Evolutionary conservation across 306 rosid genomes (phyloP), one percentile per base, ranked within the genome.

Genomic region (Cucumis melo): DNA sequence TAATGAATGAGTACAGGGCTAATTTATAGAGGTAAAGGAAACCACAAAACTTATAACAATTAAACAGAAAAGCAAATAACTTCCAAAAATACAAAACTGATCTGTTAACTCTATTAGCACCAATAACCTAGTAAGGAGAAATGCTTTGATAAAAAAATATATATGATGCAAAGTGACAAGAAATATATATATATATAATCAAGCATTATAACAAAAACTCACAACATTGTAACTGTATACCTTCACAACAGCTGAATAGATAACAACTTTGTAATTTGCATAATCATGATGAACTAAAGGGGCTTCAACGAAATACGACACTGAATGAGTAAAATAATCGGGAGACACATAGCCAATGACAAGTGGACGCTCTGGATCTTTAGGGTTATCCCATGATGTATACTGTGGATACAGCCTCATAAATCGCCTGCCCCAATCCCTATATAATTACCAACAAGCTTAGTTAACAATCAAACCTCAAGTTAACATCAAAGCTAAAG

Each of bases 241-340:
- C 99, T 94, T 94, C 83, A 94, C 99, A 82, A 94, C 99, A 76
- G 99, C 99, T 13, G 99, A 94, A 85, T 94, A 94, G 78, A 94
- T 88, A 56, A 94, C 87, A 78, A 92, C 96, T 85, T 90, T 90
- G 89, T 83, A 94, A 20, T 87, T 87, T 77, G 83, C 78, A 77
- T 87, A 85, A 82, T 94, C 88, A 75, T 94, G 97, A 80, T 90
- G 85, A 78, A 85, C 83, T 78, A 94, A 91, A 23, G 98, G 99
- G 75, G 97, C 96, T 87, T 94, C 99, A 44, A 94, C 81, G 63
- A 94, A 94, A 78, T 94, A 94, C 66, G 99, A 94, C 78, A 94
- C 99, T 12, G 99, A 94, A 80, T 94, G 99, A 39, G 99, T 94
- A 82, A 94, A 94, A 88, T 92, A 94, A 84, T 94, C 99, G 4